phyloP scores from a whole-genome alignment of 106 monocot species.

The Allium fistulosum region DNA sequence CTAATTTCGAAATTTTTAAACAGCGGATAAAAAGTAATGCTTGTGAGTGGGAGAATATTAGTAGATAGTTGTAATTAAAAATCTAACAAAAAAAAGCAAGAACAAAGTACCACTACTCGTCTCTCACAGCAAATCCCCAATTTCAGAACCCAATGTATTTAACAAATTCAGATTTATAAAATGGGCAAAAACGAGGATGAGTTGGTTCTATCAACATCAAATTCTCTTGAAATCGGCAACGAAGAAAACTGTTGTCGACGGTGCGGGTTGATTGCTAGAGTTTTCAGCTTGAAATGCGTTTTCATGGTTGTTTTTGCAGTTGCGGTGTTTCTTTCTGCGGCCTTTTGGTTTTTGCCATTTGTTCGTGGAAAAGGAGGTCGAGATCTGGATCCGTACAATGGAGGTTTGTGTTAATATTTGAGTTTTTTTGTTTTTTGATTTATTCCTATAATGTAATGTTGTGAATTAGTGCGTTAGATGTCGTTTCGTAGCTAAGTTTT shows the following conservation, averaged over 20 bases:
- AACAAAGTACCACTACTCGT: neutral
- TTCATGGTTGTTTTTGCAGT: conserved; percentile 36
- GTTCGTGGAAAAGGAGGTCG: conserved; percentile 6
- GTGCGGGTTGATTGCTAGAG: conserved; percentile 31
- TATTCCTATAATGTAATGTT: neutral
- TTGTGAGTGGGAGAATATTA: conserved; percentile 1
- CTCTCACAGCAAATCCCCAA: no score
- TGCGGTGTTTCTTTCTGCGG: conserved; percentile 55
- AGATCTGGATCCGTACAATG: conserved; percentile 20
- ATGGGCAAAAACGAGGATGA: conserved; percentile 65
- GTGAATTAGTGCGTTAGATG: no score
- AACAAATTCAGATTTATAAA: neutral
- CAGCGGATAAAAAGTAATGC: conserved; percentile 8
- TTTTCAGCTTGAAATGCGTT: conserved; percentile 29
- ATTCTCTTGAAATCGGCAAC: conserved; percentile 12
- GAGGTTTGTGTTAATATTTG: neutral
- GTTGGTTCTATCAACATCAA: neutral
- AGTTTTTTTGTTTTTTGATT: neutral
- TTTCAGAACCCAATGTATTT: no score
- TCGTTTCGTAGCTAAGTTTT: no score
- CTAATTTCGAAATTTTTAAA: neutral
- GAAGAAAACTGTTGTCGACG: conserved; percentile 7
- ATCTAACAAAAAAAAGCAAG: neutral
- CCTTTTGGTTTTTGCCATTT: conserved; percentile 70
- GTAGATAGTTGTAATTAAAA: neutral